Evolutionary conservation across 345 rosid species (phyloP), one percentile per base, ranked within the genome.

Genomic region (Carallia pectinifolia): DNA sequence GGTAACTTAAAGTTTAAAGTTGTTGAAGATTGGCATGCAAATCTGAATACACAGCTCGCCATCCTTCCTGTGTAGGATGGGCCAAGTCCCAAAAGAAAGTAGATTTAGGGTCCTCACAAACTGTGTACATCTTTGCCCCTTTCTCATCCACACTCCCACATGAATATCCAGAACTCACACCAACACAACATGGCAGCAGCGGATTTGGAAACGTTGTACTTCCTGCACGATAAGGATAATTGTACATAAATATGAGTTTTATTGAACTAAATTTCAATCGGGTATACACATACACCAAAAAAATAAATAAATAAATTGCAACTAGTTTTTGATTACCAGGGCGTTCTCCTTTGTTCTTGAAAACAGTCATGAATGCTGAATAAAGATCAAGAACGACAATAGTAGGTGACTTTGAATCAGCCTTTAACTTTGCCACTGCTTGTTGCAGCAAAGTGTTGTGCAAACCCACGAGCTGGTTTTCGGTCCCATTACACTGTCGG

Each of bases 71-170:
- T 0, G 85, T 75, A 6, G 90, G 84, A 60, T 88, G 96, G 36
- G 76, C 80, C 0, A 29, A 5, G 72, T 90, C 96, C 96, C 96
- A 90, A 36, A 88, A 90, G 76, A 90, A 88, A 18, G 76, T 64
- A 34, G 81, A 65, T 17, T 71, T 79, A 29, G 85, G 93, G 52
- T 90, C 69, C 29, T 76, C 71, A 63, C 96, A 90, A 6, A 82
- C 67, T 27, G 53, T 81, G 53, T 77, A 88, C 74, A 52, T 70
- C 73, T 79, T 85, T 16, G 18, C 66, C 23, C 91, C 90, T 5
- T 40, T 64, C 19, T 13, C 23, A 23, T 23, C 81, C 53, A 85
- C 84, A 40, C 61, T 59, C 50, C 88, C 88, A 62, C 96, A 90
- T 1, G 58, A 13, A 62, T 72, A 38, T 5, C 17, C 61, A 15